Base-by-base conservation (phyloP, 768 basidiomycete genomes). In the Lactarius pseudohatsudake region DNA sequence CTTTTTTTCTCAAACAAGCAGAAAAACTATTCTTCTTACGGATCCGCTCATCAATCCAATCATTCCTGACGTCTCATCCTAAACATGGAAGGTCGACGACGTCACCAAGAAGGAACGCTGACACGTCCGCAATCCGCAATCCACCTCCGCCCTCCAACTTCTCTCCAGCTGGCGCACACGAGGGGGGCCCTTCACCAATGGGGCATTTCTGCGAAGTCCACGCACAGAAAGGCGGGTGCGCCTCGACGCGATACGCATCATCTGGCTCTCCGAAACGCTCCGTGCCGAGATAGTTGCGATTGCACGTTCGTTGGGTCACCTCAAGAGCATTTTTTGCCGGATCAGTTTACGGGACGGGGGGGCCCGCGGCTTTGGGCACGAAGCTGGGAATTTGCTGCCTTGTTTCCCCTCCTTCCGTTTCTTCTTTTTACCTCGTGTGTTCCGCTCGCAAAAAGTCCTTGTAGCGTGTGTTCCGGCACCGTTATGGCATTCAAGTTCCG, bases 401-500 rank as follows among this genome's bases (percentile, higher is more conserved):
- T 26, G 26, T 26, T 26, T 26, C 26, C 26, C 26, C 26, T 26
- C 26, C 26, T 26, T 26, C 26, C 26, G 26, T 26, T 26, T 2
- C 32, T 16, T 34, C 10, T 43, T 47, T 30, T n/a, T 38, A 11
- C 69, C 69, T 26, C 69, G 69, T 0, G 54, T 69, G 1, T 64
- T 40, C 69, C 71, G 67, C 22, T 57, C 11, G 71, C 67, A 11
- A 69, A 71, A 30, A 84, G 84, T 54, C 88, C 88, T 2, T 89
- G 88, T 71, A 80, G 77, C 61, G 87, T 88, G 88, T 89, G 88
- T 71, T 80, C 82, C 1, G 87, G 86, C 9, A 82, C 86, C 1
- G 83, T 86, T 88, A 86, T 75, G 82, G 82, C 56, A 87, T 89
- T 7, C 36, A 38, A 13, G 36, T 38, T 47, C 84, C 85, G 5